Conservation (phyloP, 139 green algal species). For the Deuterostichococcus epilithicus region DNA sequence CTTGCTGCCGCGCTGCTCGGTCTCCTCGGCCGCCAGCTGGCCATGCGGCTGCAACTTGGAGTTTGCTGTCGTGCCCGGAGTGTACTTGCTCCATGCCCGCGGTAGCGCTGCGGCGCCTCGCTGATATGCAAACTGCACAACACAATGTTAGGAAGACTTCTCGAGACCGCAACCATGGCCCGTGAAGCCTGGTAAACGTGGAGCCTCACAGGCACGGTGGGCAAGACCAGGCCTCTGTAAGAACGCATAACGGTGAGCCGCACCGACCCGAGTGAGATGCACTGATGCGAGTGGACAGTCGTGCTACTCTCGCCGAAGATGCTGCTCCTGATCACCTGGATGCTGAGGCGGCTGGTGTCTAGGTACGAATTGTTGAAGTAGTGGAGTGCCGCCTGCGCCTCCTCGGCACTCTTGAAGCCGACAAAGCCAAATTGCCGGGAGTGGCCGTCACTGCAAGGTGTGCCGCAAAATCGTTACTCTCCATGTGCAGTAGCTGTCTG, state of each 20-base stretch:
- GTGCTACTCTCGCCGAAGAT: too few species aligned
- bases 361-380: slow-evolving; percentile 93
- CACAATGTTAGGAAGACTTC: too few species aligned
- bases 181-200: too few species aligned
- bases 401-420: slow-evolving; percentile 72
- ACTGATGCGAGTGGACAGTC: too few species aligned
- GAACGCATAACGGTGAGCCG: too few species aligned
- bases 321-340: slow-evolving; percentile 73
- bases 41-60: slow-evolving; percentile 11
- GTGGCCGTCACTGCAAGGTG: slow-evolving; percentile 73
- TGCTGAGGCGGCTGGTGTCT: slow-evolving; percentile 72
- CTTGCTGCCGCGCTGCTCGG: slow-evolving; percentile 20
- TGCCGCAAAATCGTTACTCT: slow-evolving; percentile 4
- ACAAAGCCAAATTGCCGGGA: slow-evolving; percentile 94
- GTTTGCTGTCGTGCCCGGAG: slow-evolving; percentile 36
- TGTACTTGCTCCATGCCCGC: slow-evolving; percentile 89
- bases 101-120: slow-evolving; percentile 39
- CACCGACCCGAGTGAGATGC: slow-evolving; percentile 9
- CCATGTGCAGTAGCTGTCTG: neutral
- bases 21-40: neutral
- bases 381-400: slow-evolving; percentile 66
- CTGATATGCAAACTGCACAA: slow-evolving; percentile 63
- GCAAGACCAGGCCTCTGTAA: too few species aligned
- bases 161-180: too few species aligned
- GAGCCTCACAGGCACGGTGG: too few species aligned